Conservation (phyloP, 2,329 filamentous ascomycete species). For the Talaromyces islandicus region DNA sequence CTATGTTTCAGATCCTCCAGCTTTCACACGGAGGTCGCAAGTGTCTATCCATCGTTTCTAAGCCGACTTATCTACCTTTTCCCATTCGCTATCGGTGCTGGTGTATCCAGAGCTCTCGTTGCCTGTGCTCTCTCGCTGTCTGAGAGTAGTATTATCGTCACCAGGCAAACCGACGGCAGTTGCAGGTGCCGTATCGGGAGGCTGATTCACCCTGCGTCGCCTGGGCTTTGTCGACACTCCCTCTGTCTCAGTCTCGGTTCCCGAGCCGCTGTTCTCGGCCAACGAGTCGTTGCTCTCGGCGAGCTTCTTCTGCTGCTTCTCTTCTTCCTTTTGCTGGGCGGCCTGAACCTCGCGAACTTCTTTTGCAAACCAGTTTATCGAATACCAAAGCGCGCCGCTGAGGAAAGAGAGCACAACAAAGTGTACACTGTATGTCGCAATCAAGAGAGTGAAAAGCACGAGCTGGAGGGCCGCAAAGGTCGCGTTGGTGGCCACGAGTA, state of each 20-base stretch:
- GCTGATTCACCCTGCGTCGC: slow-evolving; percentile 4
- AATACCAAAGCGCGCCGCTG: slow-evolving; percentile 78
- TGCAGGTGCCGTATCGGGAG: slow-evolving; percentile 14
- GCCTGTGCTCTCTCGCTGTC: slow-evolving; percentile 40
- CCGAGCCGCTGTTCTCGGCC: slow-evolving; percentile 38
- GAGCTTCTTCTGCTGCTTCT: slow-evolving; percentile 12
- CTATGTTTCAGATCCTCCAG: background rate
- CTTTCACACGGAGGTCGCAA: background rate
- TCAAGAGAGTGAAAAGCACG: slow-evolving; percentile 67
- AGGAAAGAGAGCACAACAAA: slow-evolving; percentile 76
- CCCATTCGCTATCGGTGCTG: slow-evolving; percentile 96
- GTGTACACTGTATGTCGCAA: slow-evolving; percentile 82
- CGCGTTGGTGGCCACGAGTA: slow-evolving; percentile 83
- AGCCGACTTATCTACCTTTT: slow-evolving; percentile 64
- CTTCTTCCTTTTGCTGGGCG: slow-evolving; percentile 32
- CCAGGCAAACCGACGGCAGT: slow-evolving; percentile 40
- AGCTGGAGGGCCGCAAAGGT: slow-evolving; percentile 81
- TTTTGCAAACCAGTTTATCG: slow-evolving; percentile 92
- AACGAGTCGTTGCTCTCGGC: slow-evolving; percentile 22
- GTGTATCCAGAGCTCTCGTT: slow-evolving; percentile 50
- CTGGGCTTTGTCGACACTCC: slow-evolving; percentile 7
- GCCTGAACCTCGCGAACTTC: slow-evolving; percentile 54
- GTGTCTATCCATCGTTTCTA: background rate
- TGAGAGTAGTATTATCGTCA: slow-evolving; percentile 30
- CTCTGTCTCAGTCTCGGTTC: slow-evolving; percentile 29